A percentile compares a stretch with the other conserved stretches of the same genome.
Conservation (phyloP, 257 asterid genomes). For the Dorcoceras hygrometricum region DNA sequence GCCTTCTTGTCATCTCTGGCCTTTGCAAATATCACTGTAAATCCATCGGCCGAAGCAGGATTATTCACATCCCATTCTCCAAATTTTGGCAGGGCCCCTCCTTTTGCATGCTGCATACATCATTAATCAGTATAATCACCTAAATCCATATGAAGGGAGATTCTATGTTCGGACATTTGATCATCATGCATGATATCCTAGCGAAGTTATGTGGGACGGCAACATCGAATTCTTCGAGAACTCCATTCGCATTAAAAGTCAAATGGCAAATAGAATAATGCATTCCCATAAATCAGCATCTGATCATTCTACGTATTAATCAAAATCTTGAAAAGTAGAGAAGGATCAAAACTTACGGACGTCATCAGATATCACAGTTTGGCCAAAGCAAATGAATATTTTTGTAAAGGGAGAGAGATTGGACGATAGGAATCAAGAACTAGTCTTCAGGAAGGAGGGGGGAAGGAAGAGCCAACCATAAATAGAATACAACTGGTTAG, state of each 20-base stretch:
- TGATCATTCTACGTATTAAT: slow-evolving; percentile 1
- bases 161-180: neutral
- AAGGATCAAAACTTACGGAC: slow-evolving; percentile 49
- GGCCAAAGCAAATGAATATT: slow-evolving; percentile 30
- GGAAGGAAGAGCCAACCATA: neutral
- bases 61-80: slow-evolving; percentile 73
- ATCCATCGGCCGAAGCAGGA: slow-evolving; percentile 70
- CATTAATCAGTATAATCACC: too few species aligned
- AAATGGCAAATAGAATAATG: neutral
- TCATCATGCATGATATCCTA: neutral
- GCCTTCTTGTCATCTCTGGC: slow-evolving; percentile 61
- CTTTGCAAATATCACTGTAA: slow-evolving; percentile 59
- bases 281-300: neutral
- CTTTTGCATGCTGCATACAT: slow-evolving; percentile 46
- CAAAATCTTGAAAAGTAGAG: neutral
- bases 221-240: neutral
- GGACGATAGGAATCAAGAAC: neutral
- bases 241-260: neutral
- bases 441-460: neutral
- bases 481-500: slow-evolving; percentile 20
- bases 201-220: neutral
- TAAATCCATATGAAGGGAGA: neutral
- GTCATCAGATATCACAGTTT: slow-evolving; percentile 42
- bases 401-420: slow-evolving; percentile 27
- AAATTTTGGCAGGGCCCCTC: slow-evolving; percentile 64